Conservation (phyloP, 2,329 filamentous ascomycete species). For the Mollisia scopiformis region DNA sequence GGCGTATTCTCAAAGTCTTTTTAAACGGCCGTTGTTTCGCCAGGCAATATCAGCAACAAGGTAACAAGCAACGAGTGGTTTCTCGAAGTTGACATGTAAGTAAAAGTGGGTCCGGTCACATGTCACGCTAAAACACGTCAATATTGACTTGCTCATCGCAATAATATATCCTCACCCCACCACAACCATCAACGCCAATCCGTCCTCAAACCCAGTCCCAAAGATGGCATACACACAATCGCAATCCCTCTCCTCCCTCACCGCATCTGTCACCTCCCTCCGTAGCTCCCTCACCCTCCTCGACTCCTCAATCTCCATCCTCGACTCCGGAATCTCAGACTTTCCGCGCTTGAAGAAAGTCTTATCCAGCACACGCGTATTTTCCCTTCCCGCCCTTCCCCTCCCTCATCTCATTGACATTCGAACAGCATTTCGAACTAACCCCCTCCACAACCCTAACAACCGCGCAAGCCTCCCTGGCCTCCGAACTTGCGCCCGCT, state of each 20-base stretch:
- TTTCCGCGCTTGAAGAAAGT: constrained; percentile 41
- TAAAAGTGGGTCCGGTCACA: too few species aligned
- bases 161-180: too few species aligned
- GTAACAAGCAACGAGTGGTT: too few species aligned
- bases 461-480: constrained; percentile 62
- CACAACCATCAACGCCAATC: neutral
- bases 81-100: too few species aligned
- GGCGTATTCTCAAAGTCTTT: too few species aligned
- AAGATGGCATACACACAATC: constrained; percentile 17
- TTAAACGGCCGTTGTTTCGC: too few species aligned
- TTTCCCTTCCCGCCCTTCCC: constrained; percentile 7
- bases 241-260: constrained; percentile 24
- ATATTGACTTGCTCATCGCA: too few species aligned
- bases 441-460: constrained; percentile 67
- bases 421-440: constrained; percentile 71
- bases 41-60: too few species aligned
- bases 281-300: constrained; percentile 41
- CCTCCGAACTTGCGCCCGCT: constrained; percentile 73
- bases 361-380: constrained; percentile 38
- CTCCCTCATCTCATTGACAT: neutral
- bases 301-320: constrained; percentile 40
- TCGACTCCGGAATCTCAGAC: constrained; percentile 39
- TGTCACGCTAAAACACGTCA: too few species aligned
- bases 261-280: constrained; percentile 35
- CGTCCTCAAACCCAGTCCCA: neutral